Percentiles rank a stretch among this genome's conserved stretches.
Evolutionary conservation across 768 basidiomycete species (phyloP).

Genomic region (Termitomyces sp.): DNA sequence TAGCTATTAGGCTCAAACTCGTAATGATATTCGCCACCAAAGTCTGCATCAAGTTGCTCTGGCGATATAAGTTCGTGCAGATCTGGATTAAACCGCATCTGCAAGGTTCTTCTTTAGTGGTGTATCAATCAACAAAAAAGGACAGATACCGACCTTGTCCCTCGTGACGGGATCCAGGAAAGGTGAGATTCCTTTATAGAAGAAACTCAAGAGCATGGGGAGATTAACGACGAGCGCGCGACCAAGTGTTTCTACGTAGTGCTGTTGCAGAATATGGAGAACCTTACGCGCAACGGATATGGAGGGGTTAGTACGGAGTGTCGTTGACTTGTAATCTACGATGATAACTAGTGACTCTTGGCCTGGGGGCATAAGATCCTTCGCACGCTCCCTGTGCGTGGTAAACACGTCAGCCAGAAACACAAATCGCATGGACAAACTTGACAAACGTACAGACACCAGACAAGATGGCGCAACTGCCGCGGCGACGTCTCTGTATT

Average conservation of each 20-base stretch:
- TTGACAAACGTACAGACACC: slow-evolving; percentile 60
- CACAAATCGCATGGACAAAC: background rate
- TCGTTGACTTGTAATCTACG: slow-evolving; percentile 82
- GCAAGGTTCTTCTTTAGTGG: background rate
- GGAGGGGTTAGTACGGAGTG: slow-evolving; percentile 78
- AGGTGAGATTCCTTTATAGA: slow-evolving; percentile 80
- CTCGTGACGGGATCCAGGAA: slow-evolving; percentile 86
- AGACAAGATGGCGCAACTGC: slow-evolving; percentile 82
- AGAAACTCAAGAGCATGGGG: slow-evolving; percentile 66
- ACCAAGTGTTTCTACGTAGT: slow-evolving; percentile 87
- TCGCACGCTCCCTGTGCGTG: slow-evolving; percentile 68
- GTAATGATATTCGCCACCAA: slow-evolving; percentile 71
- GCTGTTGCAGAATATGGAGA: slow-evolving; percentile 76
- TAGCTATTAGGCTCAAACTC: slow-evolving; percentile 71
- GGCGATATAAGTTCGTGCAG: slow-evolving; percentile 68
- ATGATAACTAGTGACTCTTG: slow-evolving; percentile 81
- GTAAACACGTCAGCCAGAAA: background rate
- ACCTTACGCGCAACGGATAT: slow-evolving; percentile 77
- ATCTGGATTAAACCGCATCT: slow-evolving; percentile 90
- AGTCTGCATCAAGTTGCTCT: slow-evolving; percentile 76
- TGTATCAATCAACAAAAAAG: background rate
- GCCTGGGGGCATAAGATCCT: slow-evolving; percentile 81
- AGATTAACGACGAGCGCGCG: slow-evolving; percentile 81
- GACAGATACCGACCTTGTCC: slow-evolving; percentile 57
- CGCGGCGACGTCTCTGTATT: slow-evolving; percentile 75